Base-by-base conservation (phyloP, 2,329 filamentous ascomycete genomes). In the Paramyrothecium sp. region DNA sequence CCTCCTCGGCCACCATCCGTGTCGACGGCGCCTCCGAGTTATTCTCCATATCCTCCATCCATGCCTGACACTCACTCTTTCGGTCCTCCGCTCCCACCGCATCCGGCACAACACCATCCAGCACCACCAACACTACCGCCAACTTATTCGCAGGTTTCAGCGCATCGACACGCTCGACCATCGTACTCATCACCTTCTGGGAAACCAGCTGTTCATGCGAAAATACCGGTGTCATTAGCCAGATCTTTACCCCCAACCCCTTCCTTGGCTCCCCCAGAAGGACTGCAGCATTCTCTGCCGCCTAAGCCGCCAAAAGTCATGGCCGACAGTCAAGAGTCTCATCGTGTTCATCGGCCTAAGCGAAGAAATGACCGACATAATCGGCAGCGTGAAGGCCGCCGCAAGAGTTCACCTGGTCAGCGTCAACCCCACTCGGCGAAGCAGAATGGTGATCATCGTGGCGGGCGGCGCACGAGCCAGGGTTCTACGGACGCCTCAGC, bases 341-440 rank as follows among this genome's bases (percentile, higher is more conserved):
- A 65, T 46, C 67, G 66, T 12, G 71, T 71, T 21, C 61, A 69
- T 52, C 64, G 67, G 17, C 67, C 68, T 46, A 73, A 66, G 50
- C 68, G 68, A 20, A 69, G 65, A 47, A 63, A 67, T 52, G 72
- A 75, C 22, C 67, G 69, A 10, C 67, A 73, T 13, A 63, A 64
- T 49, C 69, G 66, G 20, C 65, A 68, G 38, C 66, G 69, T 22
- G 69, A 72, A 10, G 64, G 63, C 33, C 64, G 67, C 20, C 63
- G 65, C 19, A 68, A 65, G 57, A 68, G 70, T 51, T 61, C 62
- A 17, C 60, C 61, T 20, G 16, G 33, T 10, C 33, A 8, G 8
- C 33, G 33, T 16, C 33, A 8, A 38, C 33, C 33, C 16, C 10
- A 38, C 16, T 38, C 33, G 8, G 33, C 33, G 33, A 8, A 38